A percentile compares a stretch with the other conserved stretches of the same genome.
These are phyloP conservation scores for Neurospora terricola DNA, from an alignment of 495 filamentous ascomycete genomes.

Conservation along the genomic window DNA sequence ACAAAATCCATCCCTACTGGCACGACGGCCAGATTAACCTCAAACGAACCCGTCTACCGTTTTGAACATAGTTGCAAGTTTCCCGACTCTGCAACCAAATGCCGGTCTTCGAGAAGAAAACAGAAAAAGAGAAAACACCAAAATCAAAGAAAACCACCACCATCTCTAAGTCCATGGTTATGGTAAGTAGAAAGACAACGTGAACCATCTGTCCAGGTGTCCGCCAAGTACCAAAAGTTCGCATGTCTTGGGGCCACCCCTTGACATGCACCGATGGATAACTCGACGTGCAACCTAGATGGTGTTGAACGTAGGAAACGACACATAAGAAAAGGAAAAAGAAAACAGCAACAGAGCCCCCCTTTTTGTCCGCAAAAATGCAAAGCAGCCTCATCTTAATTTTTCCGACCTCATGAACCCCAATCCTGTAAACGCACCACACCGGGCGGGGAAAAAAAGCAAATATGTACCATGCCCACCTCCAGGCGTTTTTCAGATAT, in stretches of 20 bases:
- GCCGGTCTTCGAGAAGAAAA: neutral
- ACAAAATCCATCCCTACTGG: neutral
- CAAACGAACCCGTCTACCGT: neutral
- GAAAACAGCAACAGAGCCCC: constrained; percentile 9
- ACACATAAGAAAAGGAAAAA: constrained; percentile 1
- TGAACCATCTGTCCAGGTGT: neutral
- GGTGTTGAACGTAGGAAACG: neutral
- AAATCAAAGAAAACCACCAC: neutral
- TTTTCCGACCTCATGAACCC: constrained; percentile 16
- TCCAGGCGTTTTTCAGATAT: constrained; percentile 17
- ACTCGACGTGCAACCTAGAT: neutral
- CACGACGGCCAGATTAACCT: neutral
- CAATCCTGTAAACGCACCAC: constrained; percentile 3
- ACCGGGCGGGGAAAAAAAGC: constrained; percentile 12
- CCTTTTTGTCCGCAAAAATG: constrained; percentile 11
- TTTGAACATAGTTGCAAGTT: neutral
- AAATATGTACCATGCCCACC: constrained; percentile 15
- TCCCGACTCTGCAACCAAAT: neutral
- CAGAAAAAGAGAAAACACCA: neutral
- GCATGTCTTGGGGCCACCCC: neutral
- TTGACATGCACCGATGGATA: neutral
- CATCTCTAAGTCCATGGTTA: neutral
- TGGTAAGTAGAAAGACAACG: neutral
- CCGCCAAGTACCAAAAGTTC: neutral
- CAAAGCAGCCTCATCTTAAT: constrained; percentile 8